Evolutionary conservation across 2,329 filamentous ascomycete genomes (phyloP).

Genomic region (Ophiostoma populinum): DNA sequence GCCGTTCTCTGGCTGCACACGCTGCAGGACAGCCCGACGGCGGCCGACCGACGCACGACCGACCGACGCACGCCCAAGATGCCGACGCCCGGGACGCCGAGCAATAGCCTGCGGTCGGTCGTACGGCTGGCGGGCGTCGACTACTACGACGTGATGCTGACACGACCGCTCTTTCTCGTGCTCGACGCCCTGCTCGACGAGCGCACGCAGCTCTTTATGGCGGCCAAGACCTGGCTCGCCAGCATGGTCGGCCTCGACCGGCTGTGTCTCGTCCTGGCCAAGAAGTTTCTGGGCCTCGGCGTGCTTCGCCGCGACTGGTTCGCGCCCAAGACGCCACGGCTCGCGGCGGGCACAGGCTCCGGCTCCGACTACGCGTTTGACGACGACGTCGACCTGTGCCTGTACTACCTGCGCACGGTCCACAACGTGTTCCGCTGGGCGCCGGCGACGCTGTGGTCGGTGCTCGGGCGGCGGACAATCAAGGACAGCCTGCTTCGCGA

Average conservation of each 20-base stretch:
- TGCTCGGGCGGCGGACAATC: conserved; percentile 46
- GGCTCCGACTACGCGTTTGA: conserved; percentile 39
- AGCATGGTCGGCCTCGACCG: conserved; percentile 45
- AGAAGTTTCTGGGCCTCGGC: conserved; percentile 36
- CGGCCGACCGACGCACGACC: conserved; percentile 29
- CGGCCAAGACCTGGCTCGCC: conserved; percentile 66
- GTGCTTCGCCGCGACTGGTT: conserved; percentile 23
- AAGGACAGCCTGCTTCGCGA: conserved; percentile 28
- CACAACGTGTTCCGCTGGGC: conserved; percentile 54
- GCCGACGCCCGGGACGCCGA: conserved; percentile 14
- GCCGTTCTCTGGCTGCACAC: conserved; percentile 70
- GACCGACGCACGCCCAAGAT: conserved; percentile 32
- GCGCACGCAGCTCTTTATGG: conserved; percentile 55
- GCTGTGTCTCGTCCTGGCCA: conserved; percentile 42
- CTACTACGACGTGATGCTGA: conserved; percentile 57
- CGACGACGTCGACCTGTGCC: conserved; percentile 54
- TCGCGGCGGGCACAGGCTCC: conserved; percentile 13
- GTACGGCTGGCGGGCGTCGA: conserved; percentile 36
- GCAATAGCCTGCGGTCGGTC: conserved; percentile 16
- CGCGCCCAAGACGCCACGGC: conserved; percentile 6
- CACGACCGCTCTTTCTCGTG: conserved; percentile 63
- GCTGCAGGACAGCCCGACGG: conserved; percentile 37
- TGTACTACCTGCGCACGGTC: conserved; percentile 63
- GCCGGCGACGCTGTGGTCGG: conserved; percentile 51
- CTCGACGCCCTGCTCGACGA: conserved; percentile 63